These are phyloP conservation scores for Tephrocybe sp. DNA, from an alignment of 768 basidiomycete genomes.

Conservation along the genomic window DNA sequence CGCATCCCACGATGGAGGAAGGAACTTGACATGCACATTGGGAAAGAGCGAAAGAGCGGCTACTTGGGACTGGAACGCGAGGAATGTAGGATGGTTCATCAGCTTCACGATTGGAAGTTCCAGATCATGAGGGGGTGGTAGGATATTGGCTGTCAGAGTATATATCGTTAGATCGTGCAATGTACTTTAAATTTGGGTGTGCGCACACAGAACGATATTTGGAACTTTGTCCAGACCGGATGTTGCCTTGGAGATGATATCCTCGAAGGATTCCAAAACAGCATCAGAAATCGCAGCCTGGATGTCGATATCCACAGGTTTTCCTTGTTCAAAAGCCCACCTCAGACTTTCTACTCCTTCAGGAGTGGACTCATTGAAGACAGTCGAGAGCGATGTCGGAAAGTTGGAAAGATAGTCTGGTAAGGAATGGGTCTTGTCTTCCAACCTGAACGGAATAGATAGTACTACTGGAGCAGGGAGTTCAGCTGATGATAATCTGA, in stretches of 20 bases:
- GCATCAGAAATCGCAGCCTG: conserved; percentile 51
- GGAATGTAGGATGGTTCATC: conserved; percentile 75
- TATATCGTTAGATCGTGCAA: conserved; percentile 6
- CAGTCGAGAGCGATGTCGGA: conserved; percentile 53
- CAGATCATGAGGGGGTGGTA: conserved; percentile 77
- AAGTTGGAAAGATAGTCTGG: conserved; percentile 39
- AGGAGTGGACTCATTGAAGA: conserved; percentile 49
- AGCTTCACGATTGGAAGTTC: conserved; percentile 72
- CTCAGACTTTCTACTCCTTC: conserved; percentile 52
- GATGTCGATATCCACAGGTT: conserved; percentile 71
- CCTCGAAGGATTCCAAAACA: conserved; percentile 64
- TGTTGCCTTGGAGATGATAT: conserved; percentile 64
- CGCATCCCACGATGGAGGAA: conserved; percentile 73
- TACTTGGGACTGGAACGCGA: conserved; percentile 66
- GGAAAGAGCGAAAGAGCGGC: conserved; percentile 75
- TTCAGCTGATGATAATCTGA: conserved; percentile 14
- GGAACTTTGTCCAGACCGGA: conserved; percentile 41
- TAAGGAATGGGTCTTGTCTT: conserved; percentile 39
- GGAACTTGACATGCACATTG: conserved; percentile 68
- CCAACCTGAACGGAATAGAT: conserved; percentile 59
- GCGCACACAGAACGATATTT: conserved; percentile 68
- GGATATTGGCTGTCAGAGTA: conserved; percentile 57
- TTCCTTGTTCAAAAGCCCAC: conserved; percentile 64
- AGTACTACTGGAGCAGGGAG: conserved; percentile 42
- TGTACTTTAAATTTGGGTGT: conserved; percentile 4